Conservation (phyloP, 305 asterid genomes). For the Fraxinus sp. region DNA sequence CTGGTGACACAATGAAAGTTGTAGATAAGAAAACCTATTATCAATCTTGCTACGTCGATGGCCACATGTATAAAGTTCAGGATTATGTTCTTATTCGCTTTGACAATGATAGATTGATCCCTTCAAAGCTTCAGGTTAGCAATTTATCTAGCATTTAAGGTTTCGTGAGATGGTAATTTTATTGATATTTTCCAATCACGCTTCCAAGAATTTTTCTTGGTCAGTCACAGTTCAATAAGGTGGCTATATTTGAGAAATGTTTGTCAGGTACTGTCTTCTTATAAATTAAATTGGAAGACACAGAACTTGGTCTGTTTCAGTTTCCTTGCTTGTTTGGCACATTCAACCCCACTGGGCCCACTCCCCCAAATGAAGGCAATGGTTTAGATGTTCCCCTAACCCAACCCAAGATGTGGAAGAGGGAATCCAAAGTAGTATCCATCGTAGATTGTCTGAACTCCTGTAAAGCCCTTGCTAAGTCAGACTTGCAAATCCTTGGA, state of each 20-base stretch:
- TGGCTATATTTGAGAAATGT: conserved; percentile 3
- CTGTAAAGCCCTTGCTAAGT: neutral
- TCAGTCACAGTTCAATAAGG: neutral
- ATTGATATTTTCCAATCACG: conserved; percentile 7
- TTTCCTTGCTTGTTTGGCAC: neutral
- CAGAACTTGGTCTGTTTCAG: conserved; percentile 1
- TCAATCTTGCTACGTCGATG: conserved; percentile 64
- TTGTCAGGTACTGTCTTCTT: neutral
- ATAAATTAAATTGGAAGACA: neutral
- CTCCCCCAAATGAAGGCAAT: neutral
- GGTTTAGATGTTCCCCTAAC: neutral
- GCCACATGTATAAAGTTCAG: conserved; percentile 50
- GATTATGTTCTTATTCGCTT: conserved; percentile 65
- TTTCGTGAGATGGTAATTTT: conserved; percentile 17
- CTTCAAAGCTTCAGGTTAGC: conserved; percentile 83
- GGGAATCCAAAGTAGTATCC: neutral
- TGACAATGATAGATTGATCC: conserved; percentile 53
- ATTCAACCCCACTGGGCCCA: neutral
- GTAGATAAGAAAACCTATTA: conserved; percentile 63
- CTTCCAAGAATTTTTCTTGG: conserved; percentile 1
- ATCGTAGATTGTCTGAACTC: neutral
- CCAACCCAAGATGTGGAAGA: neutral
- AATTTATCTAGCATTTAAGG: conserved; percentile 23
- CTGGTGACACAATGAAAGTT: conserved; percentile 54
- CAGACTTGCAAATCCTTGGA: neutral